Conservation (phyloP, 176 grass and related monocot species). For the Aechmea fasciata region DNA sequence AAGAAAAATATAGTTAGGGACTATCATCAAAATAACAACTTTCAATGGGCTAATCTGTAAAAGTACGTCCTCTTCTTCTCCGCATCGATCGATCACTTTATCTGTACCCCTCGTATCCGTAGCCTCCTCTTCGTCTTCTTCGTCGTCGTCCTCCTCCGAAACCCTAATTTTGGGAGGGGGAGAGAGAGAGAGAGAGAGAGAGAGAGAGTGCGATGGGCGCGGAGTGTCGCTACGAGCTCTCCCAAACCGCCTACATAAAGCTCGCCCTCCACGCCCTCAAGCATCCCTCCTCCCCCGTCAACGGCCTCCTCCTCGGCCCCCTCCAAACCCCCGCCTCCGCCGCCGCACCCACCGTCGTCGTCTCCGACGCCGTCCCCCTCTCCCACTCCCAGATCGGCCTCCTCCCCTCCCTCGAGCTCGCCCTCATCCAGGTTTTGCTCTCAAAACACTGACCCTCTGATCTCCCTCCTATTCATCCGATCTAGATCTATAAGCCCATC, state of each 20-base stretch:
- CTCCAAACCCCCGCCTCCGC: conserved; percentile 19
- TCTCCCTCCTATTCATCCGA: not conserved
- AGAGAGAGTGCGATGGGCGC: conserved; percentile 43
- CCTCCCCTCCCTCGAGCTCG: conserved; percentile 88
- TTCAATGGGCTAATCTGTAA: no score
- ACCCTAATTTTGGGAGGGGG: not conserved
- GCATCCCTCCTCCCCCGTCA: conserved; percentile 60
- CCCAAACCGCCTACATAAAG: conserved; percentile 83
- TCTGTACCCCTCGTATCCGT: no score
- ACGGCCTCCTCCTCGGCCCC: conserved; percentile 79
- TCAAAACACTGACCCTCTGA: not conserved
- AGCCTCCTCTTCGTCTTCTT: no score
- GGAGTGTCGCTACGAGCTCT: conserved; percentile 71
- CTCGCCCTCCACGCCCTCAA: conserved; percentile 87
- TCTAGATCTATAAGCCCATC: conserved; percentile 6
- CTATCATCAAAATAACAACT: no score
- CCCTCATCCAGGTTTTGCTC: conserved; percentile 46
- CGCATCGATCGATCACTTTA: no score
- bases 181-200: not conserved
- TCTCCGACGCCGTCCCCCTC: conserved; percentile 63
- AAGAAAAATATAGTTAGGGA: no score
- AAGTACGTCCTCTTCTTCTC: no score
- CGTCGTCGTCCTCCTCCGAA: no score
- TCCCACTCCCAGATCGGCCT: conserved; percentile 72
- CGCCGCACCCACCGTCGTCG: conserved; percentile 22